Percentiles rank a stretch among this genome's conserved stretches.
These are phyloP conservation scores for Exserohilum turcica DNA, from an alignment of 2,329 filamentous ascomycete genomes.

Conservation along the genomic window DNA sequence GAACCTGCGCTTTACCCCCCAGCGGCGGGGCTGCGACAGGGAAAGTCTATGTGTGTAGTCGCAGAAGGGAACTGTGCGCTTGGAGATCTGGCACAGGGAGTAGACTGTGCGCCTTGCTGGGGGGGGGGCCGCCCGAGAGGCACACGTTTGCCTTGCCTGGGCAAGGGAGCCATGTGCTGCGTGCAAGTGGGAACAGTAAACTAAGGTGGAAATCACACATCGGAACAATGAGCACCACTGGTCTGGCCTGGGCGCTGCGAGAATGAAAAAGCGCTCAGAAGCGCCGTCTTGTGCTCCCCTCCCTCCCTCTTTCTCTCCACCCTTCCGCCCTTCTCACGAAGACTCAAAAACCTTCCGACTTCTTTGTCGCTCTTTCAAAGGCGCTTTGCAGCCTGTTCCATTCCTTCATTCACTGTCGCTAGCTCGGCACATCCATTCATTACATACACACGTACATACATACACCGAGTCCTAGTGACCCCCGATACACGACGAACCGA, in stretches of 20 bases:
- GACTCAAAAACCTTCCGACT: constrained; percentile 34
- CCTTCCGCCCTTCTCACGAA: constrained; percentile 34
- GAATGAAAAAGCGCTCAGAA: constrained; percentile 31
- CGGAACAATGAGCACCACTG: constrained; percentile 4
- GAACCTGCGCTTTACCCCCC: no score
- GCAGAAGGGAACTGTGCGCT: no score
- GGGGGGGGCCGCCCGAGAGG: no score
- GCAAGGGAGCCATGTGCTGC: no score
- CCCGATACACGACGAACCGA: constrained; percentile 25
- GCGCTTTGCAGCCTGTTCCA: constrained; percentile 34
- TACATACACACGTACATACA: no score
- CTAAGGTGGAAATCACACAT: background rate
- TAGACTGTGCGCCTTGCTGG: no score
- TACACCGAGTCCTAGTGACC: constrained; percentile 41
- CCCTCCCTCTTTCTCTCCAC: constrained; percentile 1
- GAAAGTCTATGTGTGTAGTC: no score
- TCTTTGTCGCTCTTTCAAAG: constrained; percentile 23
- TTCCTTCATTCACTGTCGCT: constrained; percentile 41
- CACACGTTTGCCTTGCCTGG: no score
- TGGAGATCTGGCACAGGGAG: no score
- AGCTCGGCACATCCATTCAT: constrained; percentile 45
- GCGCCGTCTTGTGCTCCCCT: constrained; percentile 6
- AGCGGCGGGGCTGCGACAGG: constrained; percentile 4
- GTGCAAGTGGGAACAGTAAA: no score
- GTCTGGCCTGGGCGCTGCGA: constrained; percentile 9